Evolutionary conservation across 2,329 filamentous ascomycete genomes (phyloP), one percentile per base, ranked within the genome.

Genomic region (Cladobotryum protrusum): DNA sequence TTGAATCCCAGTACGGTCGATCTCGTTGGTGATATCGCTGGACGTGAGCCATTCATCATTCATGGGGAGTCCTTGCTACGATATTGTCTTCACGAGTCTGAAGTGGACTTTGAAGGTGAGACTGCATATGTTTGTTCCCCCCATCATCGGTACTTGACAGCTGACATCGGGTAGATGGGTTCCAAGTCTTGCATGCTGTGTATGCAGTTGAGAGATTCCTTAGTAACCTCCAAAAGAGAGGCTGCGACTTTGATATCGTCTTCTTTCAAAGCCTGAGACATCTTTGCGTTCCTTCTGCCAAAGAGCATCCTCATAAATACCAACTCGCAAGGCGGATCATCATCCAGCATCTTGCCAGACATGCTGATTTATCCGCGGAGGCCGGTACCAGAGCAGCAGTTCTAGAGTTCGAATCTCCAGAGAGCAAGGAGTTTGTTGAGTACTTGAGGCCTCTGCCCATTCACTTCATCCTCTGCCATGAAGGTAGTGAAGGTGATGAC

Each of bases 1-100:
- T 13, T 55, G 17, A 54, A 44, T 13, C 60, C 67, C 3, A 60
- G 62, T 6, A 59, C 54, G n/a, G 73, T 87, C 24, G 83, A 88
- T 57, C 75, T 90, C 2, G 79, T 89, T 4, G 85, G 86, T 37
- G 87, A 90, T 61, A 90, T 87, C 65, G 85, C 84, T 3, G 86
- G 87, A 18, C 81, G 80, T 52, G 86, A 89, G 61, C 72, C 85
- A 11, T 90, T 89, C 61, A 70, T 85, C 18, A 76, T 90, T 29
- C 84, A 90, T 55, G 86, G 86, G 29, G 85, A 91, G 59, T 85
- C 85, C 0, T 65, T 90, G n/a, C 69, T 90, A 11, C 69, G 81
- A 6, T 69, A 86, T 51, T 84, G 78, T 58, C 78, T 89, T 43
- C 67, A 71, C n/a, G 74, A 85, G 55, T 69, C 75, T 11, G 72